A percentile compares a stretch with the other conserved stretches of the same genome.
These are phyloP conservation scores for Lathyrus aphaca DNA, from an alignment of 306 rosid species.

Conservation along the genomic window DNA sequence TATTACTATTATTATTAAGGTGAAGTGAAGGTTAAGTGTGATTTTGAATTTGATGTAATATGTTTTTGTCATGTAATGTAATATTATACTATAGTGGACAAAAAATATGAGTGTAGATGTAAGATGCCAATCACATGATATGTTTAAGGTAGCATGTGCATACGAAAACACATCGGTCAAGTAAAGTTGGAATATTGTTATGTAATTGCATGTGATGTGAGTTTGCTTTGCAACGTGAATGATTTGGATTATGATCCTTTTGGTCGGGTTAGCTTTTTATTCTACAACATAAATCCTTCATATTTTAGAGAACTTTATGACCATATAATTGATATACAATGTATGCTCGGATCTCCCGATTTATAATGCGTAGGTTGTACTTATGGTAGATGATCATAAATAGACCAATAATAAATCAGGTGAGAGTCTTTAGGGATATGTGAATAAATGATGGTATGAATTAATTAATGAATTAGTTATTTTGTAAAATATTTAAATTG, in stretches of 20 bases:
- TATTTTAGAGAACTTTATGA: neutral
- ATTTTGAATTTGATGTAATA: constrained; percentile 37
- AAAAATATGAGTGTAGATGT: constrained; percentile 26
- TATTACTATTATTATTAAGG: neutral
- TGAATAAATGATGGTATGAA: too few species aligned
- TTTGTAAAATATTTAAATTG: too few species aligned
- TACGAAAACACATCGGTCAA: constrained; percentile 36
- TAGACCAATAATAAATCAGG: too few species aligned
- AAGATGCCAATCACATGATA: constrained; percentile 18
- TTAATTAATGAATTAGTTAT: too few species aligned
- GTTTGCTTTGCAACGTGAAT: constrained; percentile 40
- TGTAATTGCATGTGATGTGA: constrained; percentile 54
- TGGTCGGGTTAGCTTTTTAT: neutral
- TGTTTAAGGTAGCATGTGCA: constrained; percentile 34
- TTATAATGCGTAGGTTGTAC: neutral
- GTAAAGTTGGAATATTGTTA: constrained; percentile 29
- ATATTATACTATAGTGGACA: constrained; percentile 18
- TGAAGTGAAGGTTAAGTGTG: constrained; percentile 41
- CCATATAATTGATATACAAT: neutral
- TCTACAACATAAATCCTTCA: constrained; percentile 15
- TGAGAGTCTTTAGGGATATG: too few species aligned
- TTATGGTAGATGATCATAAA: too few species aligned
- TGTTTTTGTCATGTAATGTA: constrained; percentile 28
- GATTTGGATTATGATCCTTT: constrained; percentile 45
- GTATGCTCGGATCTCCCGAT: neutral